phyloP scores from a whole-genome alignment of 2,329 filamentous ascomycete species.

The Bipolaris oryzae region DNA sequence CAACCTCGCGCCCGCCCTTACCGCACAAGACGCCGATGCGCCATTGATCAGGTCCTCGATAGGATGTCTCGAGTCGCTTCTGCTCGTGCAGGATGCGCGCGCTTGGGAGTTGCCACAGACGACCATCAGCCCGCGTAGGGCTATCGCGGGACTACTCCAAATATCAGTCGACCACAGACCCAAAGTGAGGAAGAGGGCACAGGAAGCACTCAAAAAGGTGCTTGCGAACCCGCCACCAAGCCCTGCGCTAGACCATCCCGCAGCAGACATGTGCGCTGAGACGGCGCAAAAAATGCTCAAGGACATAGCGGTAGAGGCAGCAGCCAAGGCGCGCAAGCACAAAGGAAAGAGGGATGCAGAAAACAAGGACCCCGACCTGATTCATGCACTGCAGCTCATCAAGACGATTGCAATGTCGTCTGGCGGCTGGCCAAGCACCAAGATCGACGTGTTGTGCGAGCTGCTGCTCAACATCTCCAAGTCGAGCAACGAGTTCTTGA shows the following conservation, averaged over 20 bases:
- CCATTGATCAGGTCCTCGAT: conserved; percentile 86
- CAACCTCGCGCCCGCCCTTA: conserved; percentile 81
- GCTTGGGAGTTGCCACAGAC: conserved; percentile 87
- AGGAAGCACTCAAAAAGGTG: conserved; percentile 84
- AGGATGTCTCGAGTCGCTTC: conserved; percentile 88
- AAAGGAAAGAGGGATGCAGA: conserved; percentile 60
- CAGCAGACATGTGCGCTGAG: conserved; percentile 94
- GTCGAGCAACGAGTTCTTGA: conserved; percentile 92
- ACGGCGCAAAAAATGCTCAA: conserved; percentile 81
- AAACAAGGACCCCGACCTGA: conserved; percentile 78
- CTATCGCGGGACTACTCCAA: conserved; percentile 82
- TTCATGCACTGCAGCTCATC: conserved; percentile 89
- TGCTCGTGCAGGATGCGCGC: conserved; percentile 83
- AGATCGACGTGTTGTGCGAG: conserved; percentile 91
- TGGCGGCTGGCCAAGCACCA: conserved; percentile 94
- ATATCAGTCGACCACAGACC: conserved; percentile 86
- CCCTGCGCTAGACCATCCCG: conserved; percentile 90
- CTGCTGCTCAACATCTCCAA: conserved; percentile 85
- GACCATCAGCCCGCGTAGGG: conserved; percentile 83
- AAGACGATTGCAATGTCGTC: conserved; percentile 87
- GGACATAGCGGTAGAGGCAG: conserved; percentile 73
- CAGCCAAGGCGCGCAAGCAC: conserved; percentile 72
- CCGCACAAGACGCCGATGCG: conserved; percentile 81
- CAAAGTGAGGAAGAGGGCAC: conserved; percentile 91
- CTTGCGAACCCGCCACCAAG: conserved; percentile 86